These are phyloP conservation scores for Pleurostoma richardsiae DNA, from an alignment of 2,329 filamentous ascomycete species.

Conservation along the genomic window DNA sequence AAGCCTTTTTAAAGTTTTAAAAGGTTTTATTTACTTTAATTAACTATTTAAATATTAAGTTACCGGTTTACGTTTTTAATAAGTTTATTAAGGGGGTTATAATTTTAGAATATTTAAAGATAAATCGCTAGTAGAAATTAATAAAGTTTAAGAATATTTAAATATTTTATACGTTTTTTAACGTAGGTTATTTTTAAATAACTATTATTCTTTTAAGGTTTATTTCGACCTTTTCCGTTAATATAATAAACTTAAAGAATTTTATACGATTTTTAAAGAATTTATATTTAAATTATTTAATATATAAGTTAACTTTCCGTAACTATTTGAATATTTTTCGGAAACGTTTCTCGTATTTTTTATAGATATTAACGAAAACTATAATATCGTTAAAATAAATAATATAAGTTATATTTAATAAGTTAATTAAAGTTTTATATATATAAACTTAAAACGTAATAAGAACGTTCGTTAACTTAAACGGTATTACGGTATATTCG, in stretches of 20 bases:
- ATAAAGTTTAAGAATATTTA: not conserved
- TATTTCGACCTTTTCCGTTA: not conserved
- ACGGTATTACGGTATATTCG: constrained; percentile 20
- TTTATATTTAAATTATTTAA: not conserved
- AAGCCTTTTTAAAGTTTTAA: not conserved
- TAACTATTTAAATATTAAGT: not conserved
- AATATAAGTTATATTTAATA: constrained; percentile 3
- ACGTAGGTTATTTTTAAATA: not conserved
- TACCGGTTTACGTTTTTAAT: not conserved
- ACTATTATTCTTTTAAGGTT: not conserved
- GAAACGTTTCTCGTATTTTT: not conserved
- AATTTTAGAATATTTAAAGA: not conserved
- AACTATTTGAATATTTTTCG: not conserved
- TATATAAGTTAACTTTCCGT: not conserved
- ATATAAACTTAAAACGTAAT: constrained; percentile 9
- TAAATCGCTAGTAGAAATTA: not conserved
- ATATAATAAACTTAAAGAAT: not conserved
- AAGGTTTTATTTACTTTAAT: not conserved
- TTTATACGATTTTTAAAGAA: too few species aligned
- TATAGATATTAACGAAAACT: constrained; percentile 2
- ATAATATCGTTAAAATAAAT: constrained; percentile 5
- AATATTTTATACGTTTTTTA: not conserved
- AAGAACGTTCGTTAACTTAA: constrained; percentile 13
- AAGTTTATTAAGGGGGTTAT: not conserved
- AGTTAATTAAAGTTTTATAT: constrained; percentile 5